Evolutionary conservation across 2,329 filamentous ascomycete genomes (phyloP), one percentile per base, ranked within the genome.

Genomic region (Pyrenochaeta sp.): DNA sequence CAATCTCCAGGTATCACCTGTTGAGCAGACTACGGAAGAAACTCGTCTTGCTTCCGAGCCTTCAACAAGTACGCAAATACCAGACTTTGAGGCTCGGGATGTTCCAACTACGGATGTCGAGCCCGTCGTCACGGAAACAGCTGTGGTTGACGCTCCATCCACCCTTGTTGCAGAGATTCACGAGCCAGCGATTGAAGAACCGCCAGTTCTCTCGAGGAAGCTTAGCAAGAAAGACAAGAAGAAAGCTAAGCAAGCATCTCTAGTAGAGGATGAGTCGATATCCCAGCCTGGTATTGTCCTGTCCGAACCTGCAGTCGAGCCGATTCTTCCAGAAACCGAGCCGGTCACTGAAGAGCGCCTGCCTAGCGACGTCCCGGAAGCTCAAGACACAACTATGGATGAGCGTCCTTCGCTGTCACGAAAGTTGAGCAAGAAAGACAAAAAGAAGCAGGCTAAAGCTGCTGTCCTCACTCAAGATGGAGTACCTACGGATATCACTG

Each of bases 221-320:
- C 59, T 65, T 5, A 72, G 64, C 57, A 71, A 72, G 50, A 70
- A 72, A 50, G 67, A 72, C 25, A 82, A 80, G 68, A 79, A 79
- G 48, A 80, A 81, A 57, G 71, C 68, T 36, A 63, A 59, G 37
- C 44, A 54, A 30, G 44, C 49, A 13, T 36, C 46, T 19, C 13
- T 25, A 12, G n/a, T 37, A 2, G 52, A 50, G 30, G 54, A 65
- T 24, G 36, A 34, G 12, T 19, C 47, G 3, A 6, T n/a, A 3
- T 27, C 34, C 32, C 32, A 42, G 4, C 22, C 48, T 36, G 32
- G 45, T 15, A 25, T 36, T 6, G 19, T 10, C 10, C 8, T 43
- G 2, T 5, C 39, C 30, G 39, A 48, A 12, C 45, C 39, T 27
- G 37, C 32, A 22, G 39, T 51, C 34, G 44, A 42, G 15, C 27